These are phyloP conservation scores for Beauveria rudraprayagi DNA, from an alignment of 2,329 filamentous ascomycete genomes.

Conservation along the genomic window DNA sequence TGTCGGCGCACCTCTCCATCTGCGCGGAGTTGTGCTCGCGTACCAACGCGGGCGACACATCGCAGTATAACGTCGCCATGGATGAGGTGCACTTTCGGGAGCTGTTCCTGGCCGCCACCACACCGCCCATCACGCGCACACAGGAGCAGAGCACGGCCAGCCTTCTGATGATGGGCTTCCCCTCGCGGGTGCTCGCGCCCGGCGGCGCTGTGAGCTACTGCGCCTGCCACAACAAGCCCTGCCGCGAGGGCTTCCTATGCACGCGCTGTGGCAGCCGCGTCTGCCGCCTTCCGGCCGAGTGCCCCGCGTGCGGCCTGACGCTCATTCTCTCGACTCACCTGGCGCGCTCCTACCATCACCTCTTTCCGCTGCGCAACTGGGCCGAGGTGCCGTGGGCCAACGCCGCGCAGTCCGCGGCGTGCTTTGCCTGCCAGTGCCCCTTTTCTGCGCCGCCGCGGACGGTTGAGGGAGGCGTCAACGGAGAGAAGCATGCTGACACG, in stretches of 20 bases:
- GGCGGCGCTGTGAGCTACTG: slow-evolving; percentile 63
- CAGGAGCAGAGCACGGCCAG: slow-evolving; percentile 50
- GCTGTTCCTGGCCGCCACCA: slow-evolving; percentile 80
- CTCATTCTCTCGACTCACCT: slow-evolving; percentile 91
- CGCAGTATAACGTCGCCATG: slow-evolving; percentile 73
- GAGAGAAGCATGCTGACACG: slow-evolving; percentile 15
- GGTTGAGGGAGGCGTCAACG: slow-evolving; percentile 15
- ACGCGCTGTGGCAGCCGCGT: slow-evolving; percentile 84
- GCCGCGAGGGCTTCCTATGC: slow-evolving; percentile 80
- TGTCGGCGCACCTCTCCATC: slow-evolving; percentile 86
- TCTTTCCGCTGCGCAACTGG: slow-evolving; percentile 89
- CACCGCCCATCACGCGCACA: slow-evolving; percentile 73
- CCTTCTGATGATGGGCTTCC: slow-evolving; percentile 97
- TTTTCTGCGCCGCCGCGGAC: slow-evolving; percentile 51
- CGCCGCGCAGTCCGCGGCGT: slow-evolving; percentile 55
- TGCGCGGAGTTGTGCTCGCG: slow-evolving; percentile 81
- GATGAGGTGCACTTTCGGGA: slow-evolving; percentile 73
- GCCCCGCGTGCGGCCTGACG: slow-evolving; percentile 83
- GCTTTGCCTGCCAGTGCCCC: slow-evolving; percentile 66
- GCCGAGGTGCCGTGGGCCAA: slow-evolving; percentile 76
- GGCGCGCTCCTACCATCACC: slow-evolving; percentile 85
- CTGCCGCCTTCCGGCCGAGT: slow-evolving; percentile 82
- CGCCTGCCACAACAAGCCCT: slow-evolving; percentile 80
- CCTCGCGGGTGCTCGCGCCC: slow-evolving; percentile 70
- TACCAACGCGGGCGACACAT: slow-evolving; percentile 74